phyloP scores from a whole-genome alignment of 140 eudicot genomes.

The Stevia rebaudiana region DNA sequence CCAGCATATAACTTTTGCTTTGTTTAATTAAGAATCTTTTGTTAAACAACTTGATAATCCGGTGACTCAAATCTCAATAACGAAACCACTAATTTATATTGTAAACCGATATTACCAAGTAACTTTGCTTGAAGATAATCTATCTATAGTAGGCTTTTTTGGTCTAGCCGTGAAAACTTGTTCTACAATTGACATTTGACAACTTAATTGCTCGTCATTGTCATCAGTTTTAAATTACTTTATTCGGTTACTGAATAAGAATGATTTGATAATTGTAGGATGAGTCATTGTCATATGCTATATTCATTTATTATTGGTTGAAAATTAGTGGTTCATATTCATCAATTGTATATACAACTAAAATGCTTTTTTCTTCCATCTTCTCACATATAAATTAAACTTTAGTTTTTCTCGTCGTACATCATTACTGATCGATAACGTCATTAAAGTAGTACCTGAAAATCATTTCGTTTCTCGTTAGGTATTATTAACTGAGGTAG shows the following conservation, averaged over 20 bases:
- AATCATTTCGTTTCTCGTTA: background rate
- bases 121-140: too few species aligned
- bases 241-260: background rate
- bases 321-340: conserved; percentile 12
- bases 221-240: too few species aligned
- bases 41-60: too few species aligned
- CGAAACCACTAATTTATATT: too few species aligned
- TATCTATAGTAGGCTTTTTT: too few species aligned
- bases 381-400: background rate
- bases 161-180: too few species aligned
- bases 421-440: background rate
- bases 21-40: too few species aligned
- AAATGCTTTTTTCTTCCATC: background rate
- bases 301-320: background rate
- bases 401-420: background rate
- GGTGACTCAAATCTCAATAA: too few species aligned
- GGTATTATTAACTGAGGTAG: background rate
- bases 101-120: too few species aligned
- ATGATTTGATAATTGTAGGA: background rate
- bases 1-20: too few species aligned
- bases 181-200: too few species aligned
- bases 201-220: too few species aligned
- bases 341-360: background rate
- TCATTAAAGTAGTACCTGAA: background rate
- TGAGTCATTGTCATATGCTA: background rate